Evolutionary conservation across 2,329 filamentous ascomycete species (phyloP), one percentile per base, ranked within the genome.

Genomic region (Talaromyces sp.): DNA sequence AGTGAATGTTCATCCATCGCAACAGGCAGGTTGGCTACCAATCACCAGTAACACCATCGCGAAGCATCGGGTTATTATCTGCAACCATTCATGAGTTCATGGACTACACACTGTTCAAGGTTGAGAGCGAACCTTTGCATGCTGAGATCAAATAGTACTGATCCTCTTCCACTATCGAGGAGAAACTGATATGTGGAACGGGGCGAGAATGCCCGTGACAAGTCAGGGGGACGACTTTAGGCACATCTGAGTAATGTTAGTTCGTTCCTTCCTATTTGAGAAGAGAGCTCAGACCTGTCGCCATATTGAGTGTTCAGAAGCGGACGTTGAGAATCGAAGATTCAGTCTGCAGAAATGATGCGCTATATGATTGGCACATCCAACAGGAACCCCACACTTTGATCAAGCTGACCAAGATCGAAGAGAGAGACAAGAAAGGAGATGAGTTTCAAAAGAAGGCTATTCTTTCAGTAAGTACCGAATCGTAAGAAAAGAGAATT

Each of bases 21-120:
- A 41, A 16, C 41, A 27, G 11, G 50, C 5, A 31, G 27, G 31
- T 3, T 37, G 83, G 5, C 66, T 82, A 91, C 91, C 93, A 97
- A 78, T 97, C 93, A 66, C 95, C 95, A 57, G 94, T 99, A 67
- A 96, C 86, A 68, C 95, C 95, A 81, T 98, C 92, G 70, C 95
- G 91, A 71, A 99, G 90, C 93, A 98, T 98, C 60, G 95, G 95
- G 77, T 98, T 98, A 74, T 94, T 94, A 83, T 99, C 95, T 93
- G 52, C 19, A 73, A 39, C 22, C 60, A 27, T 27, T 68, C n/a
- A 57, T 70, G 14, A 43, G 56, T 22, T 10, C 5, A 31, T 37
- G 6, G 2, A 33, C 33, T 14, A 37, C 49, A 16, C 13, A 4
- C 31, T 37, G n/a, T 22, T 45, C 37, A n/a, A 59, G 37, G 10